A percentile compares a stretch with the other conserved stretches of the same genome.
phyloP scores from a whole-genome alignment of 2,329 filamentous ascomycete genomes.

The Elsinoe ampelina region DNA sequence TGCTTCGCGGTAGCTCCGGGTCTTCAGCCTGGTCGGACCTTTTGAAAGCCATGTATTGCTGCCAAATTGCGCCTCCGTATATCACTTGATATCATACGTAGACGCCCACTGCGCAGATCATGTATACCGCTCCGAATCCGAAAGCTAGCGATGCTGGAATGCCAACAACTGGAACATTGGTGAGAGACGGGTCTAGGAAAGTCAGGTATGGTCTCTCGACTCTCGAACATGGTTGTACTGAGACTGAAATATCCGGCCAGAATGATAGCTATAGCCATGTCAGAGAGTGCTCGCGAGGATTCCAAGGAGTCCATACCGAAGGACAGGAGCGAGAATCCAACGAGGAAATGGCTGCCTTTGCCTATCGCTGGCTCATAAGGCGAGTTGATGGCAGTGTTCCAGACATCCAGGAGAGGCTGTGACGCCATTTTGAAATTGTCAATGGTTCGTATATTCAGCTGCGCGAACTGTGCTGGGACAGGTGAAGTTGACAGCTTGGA shows the following conservation, averaged over 20 bases:
- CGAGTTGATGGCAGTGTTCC: slow-evolving; percentile 82
- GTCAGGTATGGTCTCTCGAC: neutral
- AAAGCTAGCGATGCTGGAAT: slow-evolving; percentile 80
- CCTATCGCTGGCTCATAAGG: slow-evolving; percentile 71
- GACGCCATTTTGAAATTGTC: slow-evolving; percentile 50
- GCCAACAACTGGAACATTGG: slow-evolving; percentile 68
- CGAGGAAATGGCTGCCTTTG: slow-evolving; percentile 75
- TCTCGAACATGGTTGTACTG: slow-evolving; percentile 48
- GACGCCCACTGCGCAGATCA: slow-evolving; percentile 97
- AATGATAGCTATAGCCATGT: slow-evolving; percentile 44
- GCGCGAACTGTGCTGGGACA: too few relatives aligned
- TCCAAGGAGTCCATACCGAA: slow-evolving; percentile 41
- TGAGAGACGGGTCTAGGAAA: slow-evolving; percentile 63
- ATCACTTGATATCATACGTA: slow-evolving; percentile 60
- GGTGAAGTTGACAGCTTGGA: slow-evolving; percentile 5
- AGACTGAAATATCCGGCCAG: slow-evolving; percentile 74
- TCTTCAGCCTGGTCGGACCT: too few relatives aligned
- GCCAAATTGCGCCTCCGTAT: neutral
- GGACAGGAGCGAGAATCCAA: slow-evolving; percentile 68
- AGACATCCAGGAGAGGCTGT: slow-evolving; percentile 72
- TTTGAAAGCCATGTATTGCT: too few relatives aligned
- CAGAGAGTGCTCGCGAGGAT: slow-evolving; percentile 17
- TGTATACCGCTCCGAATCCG: slow-evolving; percentile 89
- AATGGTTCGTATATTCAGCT: slow-evolving; percentile 3
- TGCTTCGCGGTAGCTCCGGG: neutral